These are phyloP conservation scores for Leptosphaerulina australis DNA, from an alignment of 2,329 filamentous ascomycete genomes.

Conservation along the genomic window DNA sequence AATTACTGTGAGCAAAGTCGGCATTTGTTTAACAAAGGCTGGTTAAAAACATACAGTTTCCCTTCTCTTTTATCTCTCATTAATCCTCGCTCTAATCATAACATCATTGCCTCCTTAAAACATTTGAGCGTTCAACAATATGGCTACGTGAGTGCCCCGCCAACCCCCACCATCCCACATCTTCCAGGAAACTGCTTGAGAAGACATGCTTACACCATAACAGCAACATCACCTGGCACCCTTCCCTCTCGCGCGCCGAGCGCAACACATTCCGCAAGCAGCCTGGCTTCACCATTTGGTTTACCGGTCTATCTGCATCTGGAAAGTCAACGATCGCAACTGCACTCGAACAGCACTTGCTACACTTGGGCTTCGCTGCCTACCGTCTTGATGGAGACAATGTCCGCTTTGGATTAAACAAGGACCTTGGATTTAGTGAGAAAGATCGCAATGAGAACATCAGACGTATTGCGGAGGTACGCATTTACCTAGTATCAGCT, in stretches of 20 bases:
- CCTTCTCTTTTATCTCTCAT: neutral
- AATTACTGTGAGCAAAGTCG: conserved; percentile 10
- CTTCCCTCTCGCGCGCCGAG: conserved; percentile 77
- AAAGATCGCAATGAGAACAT: conserved; percentile 98
- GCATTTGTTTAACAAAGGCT: conserved; percentile 12
- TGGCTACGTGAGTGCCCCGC: conserved; percentile 47
- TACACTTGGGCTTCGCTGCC: conserved; percentile 79
- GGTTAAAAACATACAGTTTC: conserved; percentile 1
- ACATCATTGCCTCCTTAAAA: neutral
- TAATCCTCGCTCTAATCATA: neutral
- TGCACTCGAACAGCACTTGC: conserved; percentile 93
- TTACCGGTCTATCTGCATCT: conserved; percentile 93
- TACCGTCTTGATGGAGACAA: conserved; percentile 99
- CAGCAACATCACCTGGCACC: conserved; percentile 92
- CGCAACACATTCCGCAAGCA: conserved; percentile 78
- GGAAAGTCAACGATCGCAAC: conserved; percentile 98
- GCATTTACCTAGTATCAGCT: neutral
- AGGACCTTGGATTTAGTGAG: conserved; percentile 93
- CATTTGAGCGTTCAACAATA: conserved; percentile 17
- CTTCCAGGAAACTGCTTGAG: neutral
- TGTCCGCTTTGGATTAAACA: conserved; percentile 96
- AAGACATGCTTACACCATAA: conserved; percentile 20
- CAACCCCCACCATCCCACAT: conserved; percentile 31
- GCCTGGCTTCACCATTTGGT: conserved; percentile 93
- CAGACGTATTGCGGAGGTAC: conserved; percentile 82